Evolutionary conservation across 768 basidiomycete species (phyloP).

Genomic region (Hypholoma fasciculare): DNA sequence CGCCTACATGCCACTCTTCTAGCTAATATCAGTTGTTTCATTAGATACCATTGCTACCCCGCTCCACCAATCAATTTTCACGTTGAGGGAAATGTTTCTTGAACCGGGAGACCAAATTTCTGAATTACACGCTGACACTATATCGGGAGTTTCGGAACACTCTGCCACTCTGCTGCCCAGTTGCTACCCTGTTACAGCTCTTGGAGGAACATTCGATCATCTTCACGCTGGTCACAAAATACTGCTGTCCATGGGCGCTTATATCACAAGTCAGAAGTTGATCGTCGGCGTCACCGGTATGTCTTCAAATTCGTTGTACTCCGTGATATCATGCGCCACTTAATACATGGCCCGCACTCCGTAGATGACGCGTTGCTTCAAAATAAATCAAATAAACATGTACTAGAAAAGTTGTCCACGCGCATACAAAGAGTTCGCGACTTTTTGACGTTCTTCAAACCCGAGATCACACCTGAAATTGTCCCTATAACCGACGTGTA

Average conservation of each 20-base stretch:
- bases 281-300: conserved; percentile 89
- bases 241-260: conserved; percentile 88
- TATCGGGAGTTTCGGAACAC: conserved; percentile 9
- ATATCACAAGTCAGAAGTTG: conserved; percentile 75
- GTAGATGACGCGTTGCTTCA: conserved; percentile 69
- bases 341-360: neutral
- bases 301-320: conserved; percentile 13
- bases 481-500: conserved; percentile 83
- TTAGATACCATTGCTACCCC: conserved; percentile 40
- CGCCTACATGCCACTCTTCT: neutral
- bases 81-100: conserved; percentile 38
- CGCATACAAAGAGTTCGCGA: conserved; percentile 60
- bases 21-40: neutral
- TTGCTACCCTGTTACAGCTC: conserved; percentile 67
- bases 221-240: conserved; percentile 98
- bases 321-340: conserved; percentile 10
- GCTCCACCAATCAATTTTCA: conserved; percentile 42
- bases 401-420: conserved; percentile 59
- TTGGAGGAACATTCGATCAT: conserved; percentile 98
- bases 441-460: conserved; percentile 74
- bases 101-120: conserved; percentile 25
- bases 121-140: conserved; percentile 15
- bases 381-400: conserved; percentile 68
- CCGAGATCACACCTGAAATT: conserved; percentile 62
- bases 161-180: conserved; percentile 20